Evolutionary conservation across 2,329 filamentous ascomycete species (phyloP), one percentile per base, ranked within the genome.

Genomic region (Cladosporium halotolerans): DNA sequence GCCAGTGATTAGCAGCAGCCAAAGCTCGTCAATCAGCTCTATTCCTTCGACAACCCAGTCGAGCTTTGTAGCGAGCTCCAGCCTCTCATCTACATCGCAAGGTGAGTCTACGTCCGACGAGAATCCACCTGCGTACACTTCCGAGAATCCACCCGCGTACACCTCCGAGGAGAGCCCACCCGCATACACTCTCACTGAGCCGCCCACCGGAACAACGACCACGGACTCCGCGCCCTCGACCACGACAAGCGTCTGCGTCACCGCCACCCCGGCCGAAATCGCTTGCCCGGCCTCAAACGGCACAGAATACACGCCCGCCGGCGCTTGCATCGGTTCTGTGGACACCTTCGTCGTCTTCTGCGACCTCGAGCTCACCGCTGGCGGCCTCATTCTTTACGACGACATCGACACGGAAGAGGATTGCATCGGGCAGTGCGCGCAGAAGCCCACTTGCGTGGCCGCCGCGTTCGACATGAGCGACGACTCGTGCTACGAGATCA

Each of bases 271-370:
- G 11, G 44, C 45, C 9, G 13, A 14, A 11, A n/a, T 49, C 7
- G 41, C 41, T 3, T 54, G 52, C 23, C 52, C 52, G 32, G 39
- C 46, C 6, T 33, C 52, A 3, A 54, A 54, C 13, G 52, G 52
- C n/a, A 54, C 52, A 4, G 19, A 50, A 10, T 54, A 54, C 33
- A 54, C 52, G n/a, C 52, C 52, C 34, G 39, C 45, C 16, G 52
- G 52, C n/a, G 33, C 13, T 19, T 54, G 52, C n/a, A 41, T 49
- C 31, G 52, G 39, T 4, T 48, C 45, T 14, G 36, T n/a, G 14
- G 39, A 48, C 4, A 49, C 32, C 3, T 54, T 47, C 31, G 33
- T 40, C 10, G 23, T 54, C 9, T 34, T 39, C 18, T 54, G 52
- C 19, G 36, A 16, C n/a, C 9, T 38, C 8, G 52, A 54, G 6